Evolutionary conservation across 257 asterid genomes (phyloP).

Genomic region (Eustoma russellianum): DNA sequence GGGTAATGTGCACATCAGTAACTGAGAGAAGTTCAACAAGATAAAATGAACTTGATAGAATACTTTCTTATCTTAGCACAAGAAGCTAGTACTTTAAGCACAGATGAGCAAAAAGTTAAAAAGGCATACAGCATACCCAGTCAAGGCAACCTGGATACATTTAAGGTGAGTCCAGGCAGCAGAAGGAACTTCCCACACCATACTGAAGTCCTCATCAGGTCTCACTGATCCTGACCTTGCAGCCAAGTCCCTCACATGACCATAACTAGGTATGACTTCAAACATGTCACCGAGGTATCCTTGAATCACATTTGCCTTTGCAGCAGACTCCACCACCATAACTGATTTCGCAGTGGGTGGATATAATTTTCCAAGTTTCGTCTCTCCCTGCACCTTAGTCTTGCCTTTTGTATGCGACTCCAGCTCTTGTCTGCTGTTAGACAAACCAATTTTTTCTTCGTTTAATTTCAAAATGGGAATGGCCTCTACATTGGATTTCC

Average conservation of each 20-base stretch:
- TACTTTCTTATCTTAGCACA: too few species aligned
- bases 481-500: conserved; percentile 28
- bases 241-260: conserved; percentile 96
- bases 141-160: conserved; percentile 78
- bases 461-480: conserved; percentile 15
- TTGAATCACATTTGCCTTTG: conserved; percentile 89
- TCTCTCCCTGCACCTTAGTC: conserved; percentile 23
- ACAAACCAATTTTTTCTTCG: conserved; percentile 16
- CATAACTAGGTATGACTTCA: conserved; percentile 90
- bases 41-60: too few species aligned
- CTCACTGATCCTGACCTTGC: conserved; percentile 95
- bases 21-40: too few species aligned
- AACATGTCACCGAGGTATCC: conserved; percentile 92
- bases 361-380: conserved; percentile 49
- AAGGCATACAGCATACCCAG: conserved; percentile 51
- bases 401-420: conserved; percentile 18
- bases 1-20: too few species aligned
- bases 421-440: conserved; percentile 20
- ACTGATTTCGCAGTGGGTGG: conserved; percentile 72
- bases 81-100: too few species aligned
- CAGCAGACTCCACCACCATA: conserved; percentile 75
- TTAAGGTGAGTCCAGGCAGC: conserved; percentile 95
- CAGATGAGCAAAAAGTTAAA: not conserved
- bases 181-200: conserved; percentile 98
- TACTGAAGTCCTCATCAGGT: conserved; percentile 91